phyloP scores from a whole-genome alignment of 306 rosid genomes.

The Cicer judaicum region DNA sequence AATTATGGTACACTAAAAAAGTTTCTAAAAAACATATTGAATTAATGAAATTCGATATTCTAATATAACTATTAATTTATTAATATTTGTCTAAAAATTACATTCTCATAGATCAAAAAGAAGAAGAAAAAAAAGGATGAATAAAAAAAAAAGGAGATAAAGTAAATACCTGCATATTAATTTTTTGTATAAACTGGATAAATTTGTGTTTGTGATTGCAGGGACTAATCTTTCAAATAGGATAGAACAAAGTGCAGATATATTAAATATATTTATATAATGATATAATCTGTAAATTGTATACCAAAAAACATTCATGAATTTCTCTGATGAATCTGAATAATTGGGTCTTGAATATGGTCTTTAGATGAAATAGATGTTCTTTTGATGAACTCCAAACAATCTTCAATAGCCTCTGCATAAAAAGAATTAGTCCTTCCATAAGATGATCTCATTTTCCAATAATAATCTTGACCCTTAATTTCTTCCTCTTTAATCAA shows the following conservation, averaged over 20 bases:
- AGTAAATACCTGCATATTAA: not conserved
- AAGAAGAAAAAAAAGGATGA: not conserved
- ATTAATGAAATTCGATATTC: too few relatives aligned
- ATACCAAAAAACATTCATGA: slow-evolving; percentile 26
- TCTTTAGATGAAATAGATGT: slow-evolving; percentile 68
- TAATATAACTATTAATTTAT: too few relatives aligned
- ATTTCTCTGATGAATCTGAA: slow-evolving; percentile 42
- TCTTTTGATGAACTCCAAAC: slow-evolving; percentile 90
- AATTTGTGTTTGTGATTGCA: not conserved
- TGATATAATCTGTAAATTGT: not conserved
- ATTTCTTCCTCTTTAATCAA: slow-evolving; percentile 40
- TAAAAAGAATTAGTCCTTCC: slow-evolving; percentile 80
- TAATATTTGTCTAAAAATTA: too few relatives aligned
- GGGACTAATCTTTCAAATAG: not conserved
- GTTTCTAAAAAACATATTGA: too few relatives aligned
- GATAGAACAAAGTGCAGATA: not conserved
- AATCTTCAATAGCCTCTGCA: slow-evolving; percentile 91
- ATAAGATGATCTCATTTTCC: slow-evolving; percentile 55
- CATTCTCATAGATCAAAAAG: not conserved
- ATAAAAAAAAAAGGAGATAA: not conserved
- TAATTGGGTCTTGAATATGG: slow-evolving; percentile 43
- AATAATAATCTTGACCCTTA: slow-evolving; percentile 43
- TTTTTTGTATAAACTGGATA: not conserved
- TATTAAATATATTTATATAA: not conserved
- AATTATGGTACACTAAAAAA: too few relatives aligned